phyloP scores from a whole-genome alignment of 148 eudicot genomes.

The Persicaria tinctoria region DNA sequence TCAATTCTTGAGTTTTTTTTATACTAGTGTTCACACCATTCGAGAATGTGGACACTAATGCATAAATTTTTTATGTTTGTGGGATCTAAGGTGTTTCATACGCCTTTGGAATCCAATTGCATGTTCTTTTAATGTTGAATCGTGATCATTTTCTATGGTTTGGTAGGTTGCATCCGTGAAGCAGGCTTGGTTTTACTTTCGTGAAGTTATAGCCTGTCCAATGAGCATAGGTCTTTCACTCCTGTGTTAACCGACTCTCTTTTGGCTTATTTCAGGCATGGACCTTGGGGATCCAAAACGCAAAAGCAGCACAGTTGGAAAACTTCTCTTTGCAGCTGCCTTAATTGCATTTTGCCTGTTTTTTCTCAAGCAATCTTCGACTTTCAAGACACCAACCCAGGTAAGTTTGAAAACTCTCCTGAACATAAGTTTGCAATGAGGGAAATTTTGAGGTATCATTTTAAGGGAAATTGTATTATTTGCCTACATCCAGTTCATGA shows the following conservation, averaged over 20 bases:
- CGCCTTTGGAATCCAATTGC: too few relatives aligned
- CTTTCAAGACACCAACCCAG: constrained; percentile 47
- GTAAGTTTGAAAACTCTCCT: constrained; percentile 31
- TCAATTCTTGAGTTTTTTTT: too few relatives aligned
- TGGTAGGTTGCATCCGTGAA: not conserved
- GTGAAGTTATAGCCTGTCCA: not conserved
- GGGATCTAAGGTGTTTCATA: too few relatives aligned
- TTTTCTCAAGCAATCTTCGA: constrained; percentile 57
- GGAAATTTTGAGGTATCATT: not conserved
- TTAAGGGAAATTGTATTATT: not conserved
- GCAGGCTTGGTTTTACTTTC: not conserved
- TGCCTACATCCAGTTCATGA: not conserved
- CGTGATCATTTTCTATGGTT: too few relatives aligned
- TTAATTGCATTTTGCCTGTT: constrained; percentile 60
- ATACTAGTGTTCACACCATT: not conserved
- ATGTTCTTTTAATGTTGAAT: too few relatives aligned
- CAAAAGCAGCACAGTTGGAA: constrained; percentile 43
- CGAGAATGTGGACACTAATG: not conserved
- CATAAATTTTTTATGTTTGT: not conserved
- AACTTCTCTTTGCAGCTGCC: constrained; percentile 45
- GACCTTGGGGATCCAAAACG: constrained; percentile 58
- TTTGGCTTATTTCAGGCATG: constrained; percentile 42
- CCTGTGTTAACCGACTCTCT: not conserved
- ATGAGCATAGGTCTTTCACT: not conserved
- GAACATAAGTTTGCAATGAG: not conserved